Percentiles rank a stretch among this genome's conserved stretches.
Evolutionary conservation across 2,329 filamentous ascomycete genomes (phyloP).

Genomic region (Phaeosphaeria sp.): DNA sequence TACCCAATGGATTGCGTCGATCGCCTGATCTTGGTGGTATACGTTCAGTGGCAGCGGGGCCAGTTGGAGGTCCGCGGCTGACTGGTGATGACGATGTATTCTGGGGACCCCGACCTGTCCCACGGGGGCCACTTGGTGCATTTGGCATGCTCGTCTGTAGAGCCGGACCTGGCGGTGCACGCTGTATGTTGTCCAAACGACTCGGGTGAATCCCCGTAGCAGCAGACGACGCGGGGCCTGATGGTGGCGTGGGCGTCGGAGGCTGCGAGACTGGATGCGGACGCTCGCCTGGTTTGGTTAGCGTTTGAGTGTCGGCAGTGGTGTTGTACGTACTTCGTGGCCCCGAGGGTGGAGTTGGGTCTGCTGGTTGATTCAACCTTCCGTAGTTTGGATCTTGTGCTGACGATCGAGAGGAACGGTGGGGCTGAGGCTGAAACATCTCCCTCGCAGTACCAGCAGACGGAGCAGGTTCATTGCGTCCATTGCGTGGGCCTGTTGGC

Average conservation of each 20-base stretch:
- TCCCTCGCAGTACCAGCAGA: slow-evolving; percentile 45
- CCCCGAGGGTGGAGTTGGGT: slow-evolving; percentile 61
- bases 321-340: slow-evolving; percentile 53
- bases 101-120: slow-evolving; percentile 31
- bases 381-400: slow-evolving; percentile 57
- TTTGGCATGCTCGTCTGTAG: slow-evolving; percentile 42
- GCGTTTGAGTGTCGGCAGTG: neutral
- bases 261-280: slow-evolving; percentile 34
- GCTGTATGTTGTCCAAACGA: slow-evolving; percentile 55
- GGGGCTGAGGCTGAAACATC: slow-evolving; percentile 45
- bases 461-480: slow-evolving; percentile 41
- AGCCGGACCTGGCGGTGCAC: slow-evolving; percentile 21
- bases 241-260: slow-evolving; percentile 40
- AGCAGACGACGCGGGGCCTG: slow-evolving; percentile 42
- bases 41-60: slow-evolving; percentile 39
- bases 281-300: slow-evolving; percentile 30
- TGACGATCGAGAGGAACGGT: slow-evolving; percentile 33
- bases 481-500: slow-evolving; percentile 61
- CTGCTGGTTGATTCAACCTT: slow-evolving; percentile 54
- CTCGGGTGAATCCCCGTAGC: slow-evolving; percentile 61
- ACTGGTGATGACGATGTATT: slow-evolving; percentile 34
- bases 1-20: slow-evolving; percentile 27
- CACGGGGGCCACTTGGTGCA: slow-evolving; percentile 45
- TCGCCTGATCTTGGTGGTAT: slow-evolving; percentile 26
- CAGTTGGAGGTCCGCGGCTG: slow-evolving; percentile 40